Percentiles rank a stretch among this genome's conserved stretches.
Evolutionary conservation across 176 grass and related monocot species (phyloP).

Genomic region (Hsuehochloa calcarea): DNA sequence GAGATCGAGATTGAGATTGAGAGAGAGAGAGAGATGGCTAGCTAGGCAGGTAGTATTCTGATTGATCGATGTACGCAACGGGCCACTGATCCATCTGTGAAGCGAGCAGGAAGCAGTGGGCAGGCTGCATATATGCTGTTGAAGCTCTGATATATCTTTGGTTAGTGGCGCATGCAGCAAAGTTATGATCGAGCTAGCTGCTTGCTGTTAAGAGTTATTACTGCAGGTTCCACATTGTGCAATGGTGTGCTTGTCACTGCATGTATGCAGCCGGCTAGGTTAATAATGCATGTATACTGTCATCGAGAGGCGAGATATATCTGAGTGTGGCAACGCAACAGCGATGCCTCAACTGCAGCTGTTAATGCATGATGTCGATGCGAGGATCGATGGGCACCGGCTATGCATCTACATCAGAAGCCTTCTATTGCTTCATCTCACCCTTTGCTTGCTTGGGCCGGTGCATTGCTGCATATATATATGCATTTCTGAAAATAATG

Average conservation of each 20-base stretch:
- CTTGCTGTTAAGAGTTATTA: background rate
- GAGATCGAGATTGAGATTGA: background rate
- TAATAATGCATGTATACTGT: background rate
- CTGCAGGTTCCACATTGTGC: conserved; percentile 20
- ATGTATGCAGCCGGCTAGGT: background rate
- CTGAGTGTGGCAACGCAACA: background rate
- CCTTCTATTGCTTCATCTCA: background rate
- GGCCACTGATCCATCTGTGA: background rate
- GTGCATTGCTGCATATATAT: background rate
- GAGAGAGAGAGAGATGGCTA: background rate
- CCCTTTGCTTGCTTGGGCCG: background rate
- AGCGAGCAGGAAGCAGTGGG: background rate
- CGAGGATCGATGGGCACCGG: background rate
- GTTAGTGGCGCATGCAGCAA: background rate
- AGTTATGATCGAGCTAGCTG: background rate
- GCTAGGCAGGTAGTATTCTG: background rate
- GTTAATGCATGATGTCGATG: background rate
- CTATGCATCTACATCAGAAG: background rate
- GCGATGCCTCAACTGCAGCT: conserved; percentile 9
- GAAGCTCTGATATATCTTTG: background rate
- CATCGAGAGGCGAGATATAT: background rate
- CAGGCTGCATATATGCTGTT: background rate
- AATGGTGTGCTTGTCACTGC: background rate
- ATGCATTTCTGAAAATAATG: background rate
- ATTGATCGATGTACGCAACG: background rate